phyloP scores from a whole-genome alignment of 257 asterid species.

The Penstemon eatonii region DNA sequence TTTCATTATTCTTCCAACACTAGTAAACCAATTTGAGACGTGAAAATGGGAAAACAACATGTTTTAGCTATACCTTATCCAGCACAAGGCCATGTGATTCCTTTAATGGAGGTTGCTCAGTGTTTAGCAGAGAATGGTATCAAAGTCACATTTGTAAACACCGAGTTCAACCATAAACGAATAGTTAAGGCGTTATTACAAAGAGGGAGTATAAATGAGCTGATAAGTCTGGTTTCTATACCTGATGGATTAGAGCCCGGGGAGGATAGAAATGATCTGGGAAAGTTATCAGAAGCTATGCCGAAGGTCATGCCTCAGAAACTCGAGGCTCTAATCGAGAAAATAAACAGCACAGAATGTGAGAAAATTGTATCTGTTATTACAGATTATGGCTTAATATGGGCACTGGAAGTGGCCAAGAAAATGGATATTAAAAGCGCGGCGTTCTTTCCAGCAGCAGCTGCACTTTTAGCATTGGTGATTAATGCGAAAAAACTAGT shows the following conservation, averaged over 20 bases:
- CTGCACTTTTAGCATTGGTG: slow-evolving; percentile 35
- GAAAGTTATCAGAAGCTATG: slow-evolving; percentile 32
- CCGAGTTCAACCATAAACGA: slow-evolving; percentile 53
- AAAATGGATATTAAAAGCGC: slow-evolving; percentile 43
- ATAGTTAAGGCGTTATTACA: slow-evolving; percentile 36
- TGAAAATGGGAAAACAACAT: slow-evolving; percentile 53
- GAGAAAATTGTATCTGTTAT: slow-evolving; percentile 47
- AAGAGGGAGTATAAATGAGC: slow-evolving; percentile 20
- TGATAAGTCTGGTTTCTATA: slow-evolving; percentile 41
- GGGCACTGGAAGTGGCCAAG: slow-evolving; percentile 48
- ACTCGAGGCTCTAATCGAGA: slow-evolving; percentile 42
- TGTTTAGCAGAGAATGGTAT: slow-evolving; percentile 42
- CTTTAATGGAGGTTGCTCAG: slow-evolving; percentile 57
- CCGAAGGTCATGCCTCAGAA: slow-evolving; percentile 44
- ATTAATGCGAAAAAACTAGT: slow-evolving; percentile 37
- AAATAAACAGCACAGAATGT: slow-evolving; percentile 26
- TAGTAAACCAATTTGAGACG: neutral
- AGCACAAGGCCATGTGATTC: slow-evolving; percentile 81
- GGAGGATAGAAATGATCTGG: slow-evolving; percentile 57
- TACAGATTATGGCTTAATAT: slow-evolving; percentile 48
- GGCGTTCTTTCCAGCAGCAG: slow-evolving; percentile 48
- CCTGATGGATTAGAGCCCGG: slow-evolving; percentile 63
- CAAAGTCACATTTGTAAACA: slow-evolving; percentile 55
- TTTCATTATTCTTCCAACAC: neutral
- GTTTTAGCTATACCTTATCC: slow-evolving; percentile 60